Conservation (phyloP, 495 filamentous ascomycete species). For the Halenospora varia region DNA sequence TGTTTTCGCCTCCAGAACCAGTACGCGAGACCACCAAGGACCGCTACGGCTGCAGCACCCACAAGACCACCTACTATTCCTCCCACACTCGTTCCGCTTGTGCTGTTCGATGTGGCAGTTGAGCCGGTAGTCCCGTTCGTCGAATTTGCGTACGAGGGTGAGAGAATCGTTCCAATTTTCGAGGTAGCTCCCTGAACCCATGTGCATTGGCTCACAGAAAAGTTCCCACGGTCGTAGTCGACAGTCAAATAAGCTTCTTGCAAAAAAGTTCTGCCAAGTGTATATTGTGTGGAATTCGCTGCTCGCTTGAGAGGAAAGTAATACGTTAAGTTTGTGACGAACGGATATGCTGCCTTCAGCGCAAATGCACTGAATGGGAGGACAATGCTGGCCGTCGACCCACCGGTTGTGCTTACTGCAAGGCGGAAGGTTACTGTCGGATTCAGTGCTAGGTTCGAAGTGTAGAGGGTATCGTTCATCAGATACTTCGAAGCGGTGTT, state of each 20-base stretch:
- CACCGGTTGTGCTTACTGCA: slow-evolving; percentile 31
- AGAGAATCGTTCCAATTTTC: neutral
- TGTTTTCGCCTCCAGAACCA: neutral
- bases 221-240: slow-evolving; percentile 10
- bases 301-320: slow-evolving; percentile 53
- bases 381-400: slow-evolving; percentile 40
- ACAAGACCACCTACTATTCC: neutral
- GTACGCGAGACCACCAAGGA: neutral
- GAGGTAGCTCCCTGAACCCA: neutral
- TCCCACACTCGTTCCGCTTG: neutral
- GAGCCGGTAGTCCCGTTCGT: neutral
- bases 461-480: slow-evolving; percentile 40
- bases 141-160: neutral
- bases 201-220: slow-evolving; percentile 5
- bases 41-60: neutral
- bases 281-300: slow-evolving; percentile 46
- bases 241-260: slow-evolving; percentile 42
- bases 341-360: slow-evolving; percentile 35
- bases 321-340: slow-evolving; percentile 29
- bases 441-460: slow-evolving; percentile 35
- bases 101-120: neutral
- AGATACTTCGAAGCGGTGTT: slow-evolving; percentile 40
- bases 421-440: slow-evolving; percentile 46
- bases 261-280: slow-evolving; percentile 49
- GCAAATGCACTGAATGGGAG: slow-evolving; percentile 52